These are phyloP conservation scores for Anthostomella pinea DNA, from an alignment of 2,329 filamentous ascomycete genomes.

Conservation along the genomic window DNA sequence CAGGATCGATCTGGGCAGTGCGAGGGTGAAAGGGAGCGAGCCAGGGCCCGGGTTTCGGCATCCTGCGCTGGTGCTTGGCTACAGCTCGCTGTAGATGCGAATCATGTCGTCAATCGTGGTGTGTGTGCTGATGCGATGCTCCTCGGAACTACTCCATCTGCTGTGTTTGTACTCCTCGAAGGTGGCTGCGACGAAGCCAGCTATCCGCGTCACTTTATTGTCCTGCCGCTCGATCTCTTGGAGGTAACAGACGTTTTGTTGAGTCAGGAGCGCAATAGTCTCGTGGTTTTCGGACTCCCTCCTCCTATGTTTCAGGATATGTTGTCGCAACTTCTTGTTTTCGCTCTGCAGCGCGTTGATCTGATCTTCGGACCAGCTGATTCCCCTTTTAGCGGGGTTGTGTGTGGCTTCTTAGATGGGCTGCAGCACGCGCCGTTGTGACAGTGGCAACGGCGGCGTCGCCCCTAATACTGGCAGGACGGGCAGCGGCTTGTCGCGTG, in stretches of 20 bases:
- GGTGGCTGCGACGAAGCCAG: background rate
- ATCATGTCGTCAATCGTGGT: no score
- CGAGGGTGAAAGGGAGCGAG: no score
- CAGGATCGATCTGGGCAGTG: no score
- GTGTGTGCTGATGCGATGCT: no score
- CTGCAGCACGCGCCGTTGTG: background rate
- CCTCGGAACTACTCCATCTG: no score
- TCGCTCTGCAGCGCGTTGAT: background rate
- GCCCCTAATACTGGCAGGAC: background rate
- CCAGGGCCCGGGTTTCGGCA: no score
- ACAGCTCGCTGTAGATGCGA: no score
- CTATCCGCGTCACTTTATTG: background rate
- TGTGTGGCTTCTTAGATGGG: background rate
- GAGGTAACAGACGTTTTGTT: background rate
- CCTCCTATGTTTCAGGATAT: background rate
- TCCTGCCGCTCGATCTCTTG: background rate
- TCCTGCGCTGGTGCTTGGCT: no score
- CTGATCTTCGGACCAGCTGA: background rate
- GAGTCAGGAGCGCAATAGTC: background rate
- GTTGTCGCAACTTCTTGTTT: background rate
- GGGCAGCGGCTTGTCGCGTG: background rate
- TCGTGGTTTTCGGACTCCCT: background rate
- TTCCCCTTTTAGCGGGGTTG: background rate
- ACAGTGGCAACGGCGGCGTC: background rate
- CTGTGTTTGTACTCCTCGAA: background rate